Conservation (phyloP, 2,329 filamentous ascomycete species). For the Colletotrichum euphorbiae region DNA sequence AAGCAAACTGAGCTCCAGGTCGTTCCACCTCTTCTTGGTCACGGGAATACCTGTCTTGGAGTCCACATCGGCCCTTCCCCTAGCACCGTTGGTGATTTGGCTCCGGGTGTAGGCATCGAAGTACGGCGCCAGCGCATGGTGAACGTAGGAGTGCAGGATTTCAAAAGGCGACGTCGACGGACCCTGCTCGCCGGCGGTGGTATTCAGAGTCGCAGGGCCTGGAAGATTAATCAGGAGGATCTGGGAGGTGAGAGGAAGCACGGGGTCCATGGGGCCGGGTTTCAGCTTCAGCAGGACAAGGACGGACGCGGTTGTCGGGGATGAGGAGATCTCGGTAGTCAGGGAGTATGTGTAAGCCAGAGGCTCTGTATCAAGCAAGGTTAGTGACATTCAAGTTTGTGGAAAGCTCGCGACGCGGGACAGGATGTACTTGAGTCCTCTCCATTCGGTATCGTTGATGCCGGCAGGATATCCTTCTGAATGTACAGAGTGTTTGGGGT, state of each 20-base stretch:
- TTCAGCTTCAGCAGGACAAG: constrained; percentile 87
- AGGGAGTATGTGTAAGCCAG: constrained; percentile 80
- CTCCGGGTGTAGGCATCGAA: constrained; percentile 96
- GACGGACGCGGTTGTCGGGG: constrained; percentile 83
- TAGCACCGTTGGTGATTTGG: constrained; percentile 72
- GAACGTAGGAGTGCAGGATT: constrained; percentile 90
- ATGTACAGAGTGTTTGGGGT: constrained; percentile 90
- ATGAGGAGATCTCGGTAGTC: constrained; percentile 83
- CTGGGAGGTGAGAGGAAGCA: constrained; percentile 84
- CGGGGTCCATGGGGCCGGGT: constrained; percentile 86
- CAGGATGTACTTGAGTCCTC: constrained; percentile 43
- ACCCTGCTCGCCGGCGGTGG: constrained; percentile 75
- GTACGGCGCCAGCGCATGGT: constrained; percentile 92
- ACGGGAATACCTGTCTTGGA: constrained; percentile 94
- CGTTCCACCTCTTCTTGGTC: constrained; percentile 97
- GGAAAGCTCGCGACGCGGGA: neutral
- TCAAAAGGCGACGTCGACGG: constrained; percentile 87
- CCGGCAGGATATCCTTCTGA: constrained; percentile 79
- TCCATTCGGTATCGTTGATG: constrained; percentile 63
- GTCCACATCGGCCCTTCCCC: constrained; percentile 85
- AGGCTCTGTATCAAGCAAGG: constrained; percentile 49
- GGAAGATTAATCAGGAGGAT: constrained; percentile 94
- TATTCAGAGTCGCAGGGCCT: constrained; percentile 78
- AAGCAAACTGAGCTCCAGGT: constrained; percentile 88
- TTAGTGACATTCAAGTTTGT: constrained; percentile 43